Base-by-base conservation (phyloP, 176 grass and related monocot genomes). In the Secale cereale region DNA sequence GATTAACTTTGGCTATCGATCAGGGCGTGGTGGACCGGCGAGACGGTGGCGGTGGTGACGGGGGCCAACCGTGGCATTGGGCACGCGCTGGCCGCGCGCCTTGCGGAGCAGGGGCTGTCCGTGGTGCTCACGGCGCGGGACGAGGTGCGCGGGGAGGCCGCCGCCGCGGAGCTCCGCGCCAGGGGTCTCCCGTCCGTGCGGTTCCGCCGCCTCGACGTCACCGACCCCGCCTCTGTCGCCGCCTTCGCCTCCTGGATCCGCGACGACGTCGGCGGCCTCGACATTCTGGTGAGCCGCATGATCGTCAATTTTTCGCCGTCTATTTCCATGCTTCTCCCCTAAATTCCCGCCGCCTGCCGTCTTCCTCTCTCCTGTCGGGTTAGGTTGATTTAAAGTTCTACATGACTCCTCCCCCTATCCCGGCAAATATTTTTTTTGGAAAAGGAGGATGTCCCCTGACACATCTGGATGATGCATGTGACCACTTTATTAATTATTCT, bases 111-210 rank as follows among this genome's bases (percentile, higher is more conserved):
- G 4, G 97, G 93, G 31, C 79, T 99, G 17, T 64, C 84, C 31
- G 97, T 94, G 61, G 97, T 99, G 81, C 91, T 96, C 35, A 89
- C 97, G 11, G 83, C 93, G 41, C 83, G 97, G 27, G 88, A 95
- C 71, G 71, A 74, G 60, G 64, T 64, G 8, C 87, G 79, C 71
- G 97, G 97, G 63, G 85, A 91, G 90, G 91, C 68, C 4, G 97
- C 97, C 14, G 84, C 87, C 7, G 88, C 94, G 10, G 91, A 79
- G 31, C 86, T 99, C 73, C 77, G 81, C 22, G 84, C 78, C 4
- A 15, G 33, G 14, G 96, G 91, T 0, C 39, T 79, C 45, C 8
- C 25, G 6, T 31, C 65, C 14, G 81, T 99, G 17, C 39, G 57
- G 50, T 99, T 92, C 83, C 81, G 70, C 52, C 85, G 64, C 65